These are phyloP conservation scores for Aspergillus quadricinctus DNA, from an alignment of 2,329 filamentous ascomycete species.

Conservation along the genomic window DNA sequence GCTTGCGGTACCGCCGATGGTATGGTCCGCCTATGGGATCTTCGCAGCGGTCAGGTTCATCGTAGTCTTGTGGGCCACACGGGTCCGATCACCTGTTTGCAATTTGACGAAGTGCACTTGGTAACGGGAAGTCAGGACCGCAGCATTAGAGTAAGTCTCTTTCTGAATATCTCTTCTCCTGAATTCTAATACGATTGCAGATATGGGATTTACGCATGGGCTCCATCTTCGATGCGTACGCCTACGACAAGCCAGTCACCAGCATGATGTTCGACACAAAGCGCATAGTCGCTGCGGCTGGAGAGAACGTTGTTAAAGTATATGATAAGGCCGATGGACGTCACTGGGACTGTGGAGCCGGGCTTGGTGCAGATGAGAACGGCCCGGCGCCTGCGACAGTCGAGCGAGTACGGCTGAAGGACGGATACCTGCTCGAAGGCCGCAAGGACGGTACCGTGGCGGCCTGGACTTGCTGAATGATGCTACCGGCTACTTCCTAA, in stretches of 20 bases:
- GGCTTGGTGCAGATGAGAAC: constrained; percentile 62
- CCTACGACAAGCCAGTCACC: constrained; percentile 86
- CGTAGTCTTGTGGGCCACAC: constrained; percentile 93
- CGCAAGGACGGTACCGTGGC: constrained; percentile 82
- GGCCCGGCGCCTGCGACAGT: constrained; percentile 64
- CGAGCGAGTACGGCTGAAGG: constrained; percentile 83
- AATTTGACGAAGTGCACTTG: constrained; percentile 93
- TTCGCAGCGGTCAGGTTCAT: constrained; percentile 95
- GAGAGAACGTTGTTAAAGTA: constrained; percentile 92
- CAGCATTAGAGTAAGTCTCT: constrained; percentile 75
- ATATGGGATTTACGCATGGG: constrained; percentile 98
- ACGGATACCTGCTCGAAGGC: constrained; percentile 91
- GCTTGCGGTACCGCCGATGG: constrained; percentile 96
- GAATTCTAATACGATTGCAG: constrained; percentile 45
- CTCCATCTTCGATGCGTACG: constrained; percentile 91
- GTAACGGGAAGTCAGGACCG: constrained; percentile 90
- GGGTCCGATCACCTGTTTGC: constrained; percentile 85
- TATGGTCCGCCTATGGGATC: constrained; percentile 95
- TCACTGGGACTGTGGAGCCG: constrained; percentile 94
- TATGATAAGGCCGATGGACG: constrained; percentile 96
- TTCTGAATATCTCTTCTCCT: background rate
- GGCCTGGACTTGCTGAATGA: constrained; percentile 71
- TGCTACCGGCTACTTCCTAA: background rate
- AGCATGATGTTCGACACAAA: constrained; percentile 96
- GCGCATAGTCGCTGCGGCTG: constrained; percentile 82